Evolutionary conservation across 192 early-diverging fungal species (phyloP), one percentile per base, ranked within the genome.

Genomic region (Entophlyctis luteolus): DNA sequence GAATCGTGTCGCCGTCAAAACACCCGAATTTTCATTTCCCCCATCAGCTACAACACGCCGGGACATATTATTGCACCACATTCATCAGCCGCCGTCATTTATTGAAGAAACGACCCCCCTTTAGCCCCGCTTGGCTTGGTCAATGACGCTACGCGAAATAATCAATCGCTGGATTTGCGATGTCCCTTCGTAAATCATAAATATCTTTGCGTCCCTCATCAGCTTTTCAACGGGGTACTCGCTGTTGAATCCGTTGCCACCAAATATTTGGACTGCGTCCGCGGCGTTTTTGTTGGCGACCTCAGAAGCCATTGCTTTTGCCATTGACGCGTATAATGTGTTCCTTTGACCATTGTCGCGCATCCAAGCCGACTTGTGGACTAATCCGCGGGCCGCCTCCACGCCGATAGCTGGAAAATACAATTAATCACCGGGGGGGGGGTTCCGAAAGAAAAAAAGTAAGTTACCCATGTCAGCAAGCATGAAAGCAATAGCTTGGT

Each of bases 181-280:
- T 2, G 95, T 98, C 57, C 95, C 95, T 76, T 98, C 95, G 67
- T 98, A 98, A 60, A 98, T 95, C 76, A 91, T 90, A 81, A 94
- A 95, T 70, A 95, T 60, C n/a, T 67, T 67, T 4, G 67, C 67
- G 33, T 69, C 67, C 59, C 92, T 85, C 87, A 92, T 92, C 46
- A 98, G 79, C 81, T 98, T 98, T 77, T 98, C 95, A 14, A 97
- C 93, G 3, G 92, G 92, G 77, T 95, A 94, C 72, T 97, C 92
- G 14, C 84, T 77, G 71, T 90, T 91, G 77, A 86, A 87, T 12
- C 90, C 93, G 70, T 91, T 92, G 49, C 94, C 93, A 46, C 95
- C 95, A 85, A 94, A 94, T 70, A 98, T 92, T 76, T 98, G 95
- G 22, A 95, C 93, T 1, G 95, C 95, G 74, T 95, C 93, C 6